Conservation (phyloP, 2,329 filamentous ascomycete genomes). For the Pseudocercospora crystallina region DNA sequence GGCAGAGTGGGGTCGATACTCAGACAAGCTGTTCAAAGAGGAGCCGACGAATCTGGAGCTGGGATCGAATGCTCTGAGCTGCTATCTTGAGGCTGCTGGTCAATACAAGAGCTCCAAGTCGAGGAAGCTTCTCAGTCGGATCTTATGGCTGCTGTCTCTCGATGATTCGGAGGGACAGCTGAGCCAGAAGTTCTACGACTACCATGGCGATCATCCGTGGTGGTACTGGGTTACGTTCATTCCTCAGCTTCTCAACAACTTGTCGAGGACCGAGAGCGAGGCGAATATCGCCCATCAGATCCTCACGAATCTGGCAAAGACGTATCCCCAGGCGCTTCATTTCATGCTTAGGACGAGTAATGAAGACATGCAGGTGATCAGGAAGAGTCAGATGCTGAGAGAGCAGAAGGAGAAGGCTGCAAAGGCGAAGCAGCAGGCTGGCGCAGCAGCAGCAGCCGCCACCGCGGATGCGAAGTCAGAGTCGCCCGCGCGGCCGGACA, state of each 20-base stretch:
- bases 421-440: constrained; percentile 59
- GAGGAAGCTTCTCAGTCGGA: constrained; percentile 85
- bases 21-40: constrained; percentile 92
- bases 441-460: constrained; percentile 32
- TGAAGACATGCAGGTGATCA: constrained; percentile 90
- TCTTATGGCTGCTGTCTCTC: constrained; percentile 91
- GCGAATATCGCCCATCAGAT: constrained; percentile 82
- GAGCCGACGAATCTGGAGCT: constrained; percentile 78
- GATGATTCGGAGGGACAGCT: constrained; percentile 85
- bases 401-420: constrained; percentile 55
- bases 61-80: constrained; percentile 89
- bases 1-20: constrained; percentile 99
- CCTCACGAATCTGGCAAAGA: constrained; percentile 89
- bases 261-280: constrained; percentile 75
- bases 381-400: constrained; percentile 70
- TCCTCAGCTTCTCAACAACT: constrained; percentile 86
- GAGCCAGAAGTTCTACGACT: constrained; percentile 85
- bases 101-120: constrained; percentile 98
- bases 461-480: constrained; percentile 31
- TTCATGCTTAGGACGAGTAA: constrained; percentile 91
- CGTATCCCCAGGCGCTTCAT: constrained; percentile 91
- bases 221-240: constrained; percentile 99
- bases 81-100: constrained; percentile 91
- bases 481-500: constrained; percentile 34
- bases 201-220: constrained; percentile 93